phyloP scores from a whole-genome alignment of 306 rosid genomes.

The Cicer pinnatifidum region DNA sequence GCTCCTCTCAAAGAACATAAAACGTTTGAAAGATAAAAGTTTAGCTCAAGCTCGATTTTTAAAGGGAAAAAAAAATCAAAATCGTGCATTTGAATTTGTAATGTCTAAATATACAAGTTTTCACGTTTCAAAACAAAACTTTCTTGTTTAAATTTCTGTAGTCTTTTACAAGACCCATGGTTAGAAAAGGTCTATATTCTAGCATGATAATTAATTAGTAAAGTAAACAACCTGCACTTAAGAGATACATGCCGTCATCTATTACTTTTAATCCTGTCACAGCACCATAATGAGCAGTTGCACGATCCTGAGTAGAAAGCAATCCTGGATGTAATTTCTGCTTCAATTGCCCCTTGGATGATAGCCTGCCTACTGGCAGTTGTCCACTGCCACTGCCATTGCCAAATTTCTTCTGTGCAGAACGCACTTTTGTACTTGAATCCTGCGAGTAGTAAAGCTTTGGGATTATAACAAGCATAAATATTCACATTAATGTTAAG shows the following conservation, averaged over 20 bases:
- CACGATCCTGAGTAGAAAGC: slow-evolving; percentile 89
- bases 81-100: neutral
- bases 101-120: neutral
- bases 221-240: slow-evolving; percentile 75
- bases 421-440: slow-evolving; percentile 56
- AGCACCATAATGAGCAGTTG: slow-evolving; percentile 97
- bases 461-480: slow-evolving; percentile 30
- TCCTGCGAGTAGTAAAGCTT: slow-evolving; percentile 53
- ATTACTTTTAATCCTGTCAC: slow-evolving; percentile 87
- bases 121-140: neutral
- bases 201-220: slow-evolving; percentile 11
- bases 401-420: slow-evolving; percentile 63
- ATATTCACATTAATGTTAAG: slow-evolving; percentile 15
- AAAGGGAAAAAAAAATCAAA: neutral
- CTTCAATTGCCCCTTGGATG: slow-evolving; percentile 68
- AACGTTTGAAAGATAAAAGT: neutral
- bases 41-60: neutral
- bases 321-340: slow-evolving; percentile 93
- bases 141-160: neutral
- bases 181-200: neutral
- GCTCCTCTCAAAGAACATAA: neutral
- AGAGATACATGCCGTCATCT: slow-evolving; percentile 89
- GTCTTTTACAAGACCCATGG: neutral
- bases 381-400: slow-evolving; percentile 70
- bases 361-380: slow-evolving; percentile 54